phyloP scores from a whole-genome alignment of 495 filamentous ascomycete species.

The Lasiosphaeria ovina region DNA sequence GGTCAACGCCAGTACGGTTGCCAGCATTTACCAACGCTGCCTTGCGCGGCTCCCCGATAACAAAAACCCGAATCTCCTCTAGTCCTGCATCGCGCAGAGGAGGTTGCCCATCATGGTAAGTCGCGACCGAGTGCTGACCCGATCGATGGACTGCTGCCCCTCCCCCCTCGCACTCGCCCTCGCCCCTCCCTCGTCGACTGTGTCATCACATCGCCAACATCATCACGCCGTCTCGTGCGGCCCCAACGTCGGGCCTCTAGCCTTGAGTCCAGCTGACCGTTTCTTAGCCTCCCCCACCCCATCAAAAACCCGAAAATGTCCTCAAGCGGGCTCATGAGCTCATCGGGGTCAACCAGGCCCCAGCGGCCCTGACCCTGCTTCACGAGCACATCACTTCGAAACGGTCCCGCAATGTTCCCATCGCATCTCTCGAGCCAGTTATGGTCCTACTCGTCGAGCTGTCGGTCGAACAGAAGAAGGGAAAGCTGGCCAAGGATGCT shows the following conservation, averaged over 20 bases:
- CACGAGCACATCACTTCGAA: slow-evolving; percentile 99
- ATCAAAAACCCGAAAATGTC: slow-evolving; percentile 98
- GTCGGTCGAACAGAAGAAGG: slow-evolving; percentile 93
- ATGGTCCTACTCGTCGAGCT: slow-evolving; percentile 98
- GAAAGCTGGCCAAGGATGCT: slow-evolving; percentile 96
- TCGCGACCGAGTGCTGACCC: slow-evolving; percentile 11
- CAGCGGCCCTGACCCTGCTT: slow-evolving; percentile 87
- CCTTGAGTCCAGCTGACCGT: slow-evolving; percentile 13
- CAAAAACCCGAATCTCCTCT: slow-evolving; percentile 25
- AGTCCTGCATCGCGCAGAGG: slow-evolving; percentile 33
- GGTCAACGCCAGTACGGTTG: slow-evolving; percentile 34
- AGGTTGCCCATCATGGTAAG: slow-evolving; percentile 45
- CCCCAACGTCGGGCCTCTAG: neutral
- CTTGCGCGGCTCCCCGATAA: slow-evolving; percentile 26
- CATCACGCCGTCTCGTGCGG: neutral
- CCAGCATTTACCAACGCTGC: slow-evolving; percentile 30
- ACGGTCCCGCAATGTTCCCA: slow-evolving; percentile 93
- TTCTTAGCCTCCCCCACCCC: slow-evolving; percentile 86
- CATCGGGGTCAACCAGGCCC: slow-evolving; percentile 90
- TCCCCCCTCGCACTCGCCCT: slow-evolving; percentile 15
- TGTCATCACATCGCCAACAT: neutral
- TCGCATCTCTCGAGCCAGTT: slow-evolving; percentile 93
- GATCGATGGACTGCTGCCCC: neutral
- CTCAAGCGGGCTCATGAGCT: slow-evolving; percentile 98
- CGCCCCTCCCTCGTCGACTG: slow-evolving; percentile 10